Base-by-base conservation (phyloP, 176 grass and related monocot species). In the Eleusine coracana region DNA sequence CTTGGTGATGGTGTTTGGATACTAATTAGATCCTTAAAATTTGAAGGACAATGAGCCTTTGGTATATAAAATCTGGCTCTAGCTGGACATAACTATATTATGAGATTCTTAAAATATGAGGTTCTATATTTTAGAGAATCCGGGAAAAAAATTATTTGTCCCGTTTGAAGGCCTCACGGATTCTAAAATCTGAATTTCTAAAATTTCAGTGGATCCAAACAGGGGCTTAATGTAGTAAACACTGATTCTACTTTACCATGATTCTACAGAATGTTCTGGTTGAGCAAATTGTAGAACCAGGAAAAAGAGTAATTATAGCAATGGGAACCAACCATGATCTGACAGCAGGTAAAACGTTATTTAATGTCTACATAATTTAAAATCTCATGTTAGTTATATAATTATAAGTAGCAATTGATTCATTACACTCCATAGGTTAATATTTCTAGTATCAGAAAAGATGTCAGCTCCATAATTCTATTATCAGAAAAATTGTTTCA, bases 311-410 rank as follows among this genome's bases (percentile, higher is more conserved):
- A 45, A 98, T 91, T 72, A 82, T 98, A 29, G 86, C 89, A 28
- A 98, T 98, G 96, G 96, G 96, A 66, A 91, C 80, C 36, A 83
- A 93, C 71, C 93, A 91, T 85, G 87, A 88, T 50, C 78, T 90
- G 87, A 86, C 84, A 86, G 46, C 83, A 90, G 92, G 96, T 98
- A 89, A 85, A 75, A 5, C 40, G 40, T 86, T 63, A 48, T 61
- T 79, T 77, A 23, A n/a, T 73, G 15, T 58, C 31, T 77, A 21
- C 71, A 46, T 58, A 72, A 77, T 77, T 77, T 49, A 37, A 21
- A 69, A 46, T 71, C 25, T 81, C 29, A 13, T 75, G 2, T 76
- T n/a, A n/a, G n/a, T n/a, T 76, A 76, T 82, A n/a, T 45, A 11
- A n/a, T 20, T 5, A 59, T 52, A 28, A 64, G 13, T 54, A 18